phyloP scores from a whole-genome alignment of 352 stramenopile species.

The Globisporangium cylindrosporum region DNA sequence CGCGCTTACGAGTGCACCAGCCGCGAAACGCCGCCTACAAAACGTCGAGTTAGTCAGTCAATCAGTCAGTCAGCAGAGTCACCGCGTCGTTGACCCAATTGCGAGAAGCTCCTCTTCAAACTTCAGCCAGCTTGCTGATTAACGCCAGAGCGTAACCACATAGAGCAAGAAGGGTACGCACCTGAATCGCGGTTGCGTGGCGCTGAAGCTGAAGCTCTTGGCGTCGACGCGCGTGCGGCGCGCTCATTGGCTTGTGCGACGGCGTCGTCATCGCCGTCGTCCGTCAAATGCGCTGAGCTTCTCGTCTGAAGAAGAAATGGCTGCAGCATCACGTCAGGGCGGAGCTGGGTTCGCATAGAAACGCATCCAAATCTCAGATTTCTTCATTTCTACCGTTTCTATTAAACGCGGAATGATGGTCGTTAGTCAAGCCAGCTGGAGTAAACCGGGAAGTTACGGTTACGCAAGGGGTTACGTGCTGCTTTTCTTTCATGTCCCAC shows the following conservation, averaged over 20 bases:
- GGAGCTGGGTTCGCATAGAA: background rate
- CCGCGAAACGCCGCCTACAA: constrained; percentile 48
- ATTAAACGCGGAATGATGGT: background rate
- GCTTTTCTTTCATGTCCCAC: background rate
- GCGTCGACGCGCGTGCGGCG: background rate
- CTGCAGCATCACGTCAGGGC: background rate
- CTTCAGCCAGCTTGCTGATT: background rate
- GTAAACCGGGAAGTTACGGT: background rate
- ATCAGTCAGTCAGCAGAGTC: background rate
- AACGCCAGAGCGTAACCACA: background rate
- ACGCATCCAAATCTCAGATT: background rate
- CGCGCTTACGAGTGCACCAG: constrained; percentile 41
- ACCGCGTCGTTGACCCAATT: background rate
- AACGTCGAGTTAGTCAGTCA: background rate
- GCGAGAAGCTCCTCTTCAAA: constrained; percentile 1
- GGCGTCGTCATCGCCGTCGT: background rate
- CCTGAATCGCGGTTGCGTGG: constrained; percentile 27
- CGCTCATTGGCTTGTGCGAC: background rate
- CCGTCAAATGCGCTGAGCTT: constrained; percentile 2
- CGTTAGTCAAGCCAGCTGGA: background rate
- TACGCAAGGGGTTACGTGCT: background rate
- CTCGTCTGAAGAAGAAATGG: background rate
- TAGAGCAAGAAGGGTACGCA: constrained; percentile 5
- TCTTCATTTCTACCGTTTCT: background rate
- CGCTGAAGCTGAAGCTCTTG: constrained; percentile 14